Evolutionary conservation across 139 green algal genomes (phyloP).

Genomic region (Micractinium sp.): DNA sequence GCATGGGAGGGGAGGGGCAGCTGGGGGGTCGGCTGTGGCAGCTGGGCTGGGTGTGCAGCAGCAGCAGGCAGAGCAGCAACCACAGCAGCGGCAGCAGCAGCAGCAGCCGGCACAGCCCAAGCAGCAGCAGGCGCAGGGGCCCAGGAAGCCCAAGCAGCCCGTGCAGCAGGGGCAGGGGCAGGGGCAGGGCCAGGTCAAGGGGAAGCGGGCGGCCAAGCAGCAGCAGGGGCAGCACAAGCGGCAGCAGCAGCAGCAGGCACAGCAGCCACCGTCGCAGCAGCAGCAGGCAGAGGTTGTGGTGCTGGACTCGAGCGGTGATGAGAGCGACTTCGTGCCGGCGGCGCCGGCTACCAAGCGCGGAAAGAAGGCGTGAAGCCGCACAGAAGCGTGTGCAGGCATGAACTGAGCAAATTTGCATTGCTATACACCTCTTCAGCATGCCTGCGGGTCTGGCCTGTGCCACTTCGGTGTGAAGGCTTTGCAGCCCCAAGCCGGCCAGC

Average conservation of each 20-base stretch:
- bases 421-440: too few species aligned
- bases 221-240: slow-evolving; percentile 3
- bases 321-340: background rate
- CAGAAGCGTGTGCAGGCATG: too few species aligned
- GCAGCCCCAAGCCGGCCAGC: too few species aligned
- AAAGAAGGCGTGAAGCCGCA: background rate
- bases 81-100: background rate
- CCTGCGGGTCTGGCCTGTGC: too few species aligned
- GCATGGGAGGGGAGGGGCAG: background rate
- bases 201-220: background rate
- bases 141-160: background rate
- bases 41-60: background rate
- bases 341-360: background rate
- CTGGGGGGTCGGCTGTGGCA: background rate
- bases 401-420: too few species aligned
- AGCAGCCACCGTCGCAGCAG: background rate
- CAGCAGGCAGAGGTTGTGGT: slow-evolving; percentile 10
- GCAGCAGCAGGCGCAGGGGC: background rate
- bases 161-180: background rate
- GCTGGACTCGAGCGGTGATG: slow-evolving; percentile 1
- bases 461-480: too few species aligned
- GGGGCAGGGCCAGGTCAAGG: background rate
- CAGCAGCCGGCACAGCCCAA: background rate
- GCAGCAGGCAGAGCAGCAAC: background rate
- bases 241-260: slow-evolving; percentile 8